Conservation (phyloP, 192 early-diverging fungal genomes). For the Backusella parvicylindrica region DNA sequence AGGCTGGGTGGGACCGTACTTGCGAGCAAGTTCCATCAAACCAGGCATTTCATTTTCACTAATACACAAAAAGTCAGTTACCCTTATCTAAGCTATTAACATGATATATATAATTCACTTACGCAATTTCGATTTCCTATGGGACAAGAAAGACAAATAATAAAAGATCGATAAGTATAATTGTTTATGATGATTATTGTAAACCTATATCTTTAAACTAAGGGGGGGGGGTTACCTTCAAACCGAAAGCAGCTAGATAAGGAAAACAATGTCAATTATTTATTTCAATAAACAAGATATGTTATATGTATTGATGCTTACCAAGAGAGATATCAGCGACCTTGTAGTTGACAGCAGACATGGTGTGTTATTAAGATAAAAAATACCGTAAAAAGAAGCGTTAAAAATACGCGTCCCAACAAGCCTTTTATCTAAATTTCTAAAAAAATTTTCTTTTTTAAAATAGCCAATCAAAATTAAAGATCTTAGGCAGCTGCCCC, state of each 20-base stretch:
- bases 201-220: not conserved
- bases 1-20: constrained; percentile 88
- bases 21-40: constrained; percentile 89
- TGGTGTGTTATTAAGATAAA: not conserved
- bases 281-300: constrained; percentile 16
- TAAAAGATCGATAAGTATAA: not conserved
- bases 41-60: constrained; percentile 99
- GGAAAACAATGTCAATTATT: constrained; percentile 10
- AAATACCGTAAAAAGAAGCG: constrained; percentile 2
- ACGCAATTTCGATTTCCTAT: constrained; percentile 69
- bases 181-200: not conserved
- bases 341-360: constrained; percentile 34
- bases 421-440: not conserved
- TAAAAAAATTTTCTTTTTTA: constrained; percentile 12
- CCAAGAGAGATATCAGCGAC: constrained; percentile 91
- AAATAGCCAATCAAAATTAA: not conserved
- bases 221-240: constrained; percentile 94
- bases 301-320: constrained; percentile 83
- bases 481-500: constrained; percentile 1
- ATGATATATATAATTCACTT: not conserved
- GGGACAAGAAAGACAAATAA: constrained; percentile 75
- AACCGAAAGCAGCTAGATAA: constrained; percentile 80
- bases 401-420: constrained; percentile 4
- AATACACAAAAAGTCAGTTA: constrained; percentile 21
- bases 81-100: not conserved